Base-by-base conservation (phyloP, 352 stramenopile genomes). In the Phytophthora pisi region DNA sequence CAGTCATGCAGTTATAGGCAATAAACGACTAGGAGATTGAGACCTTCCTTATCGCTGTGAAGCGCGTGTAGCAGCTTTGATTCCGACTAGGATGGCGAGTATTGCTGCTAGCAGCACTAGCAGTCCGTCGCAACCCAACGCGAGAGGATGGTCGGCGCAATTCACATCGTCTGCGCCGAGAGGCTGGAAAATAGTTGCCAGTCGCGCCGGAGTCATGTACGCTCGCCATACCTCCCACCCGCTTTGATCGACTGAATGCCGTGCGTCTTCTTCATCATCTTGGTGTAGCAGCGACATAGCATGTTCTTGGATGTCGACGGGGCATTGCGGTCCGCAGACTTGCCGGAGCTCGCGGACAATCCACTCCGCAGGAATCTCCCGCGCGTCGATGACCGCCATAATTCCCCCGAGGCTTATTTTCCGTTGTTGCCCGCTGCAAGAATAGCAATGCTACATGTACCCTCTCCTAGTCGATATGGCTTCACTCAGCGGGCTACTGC, bases 331-430 rank as follows among this genome's bases (percentile, higher is more conserved):
- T 2, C 56, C 64, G 24, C 49, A 51, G 8, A 51, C 23, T 51
- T 38, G 38, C 11, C 47, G 40, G n/a, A 53, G 56, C 31, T 66
- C 56, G 3, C 18, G 30, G 4, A 46, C 20, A 15, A 70, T 45
- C 47, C 64, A 65, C 23, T 57, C 42, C 50, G 57, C 42, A 28
- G 64, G 64, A 24, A 69, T 58, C 8, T 68, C 52, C 1, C 61
- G 43, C 20, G 61, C 45, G 10, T 68, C 36, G 13, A 65, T 23
- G 15, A 42, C n/a, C 38, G 51, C 8, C 60, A 67, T 61, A 30
- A 40, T 47, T 18, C 18, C 13, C 9, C 26, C 20, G 43, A 40
- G 26, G 3, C 26, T 30, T 30, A 40, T 0, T 38, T 40, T 5
- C 16, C 13, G 34, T 15, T 40, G 34, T 15, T 40, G 11, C 4